Evolutionary conservation across 225 moss, liverwort and hornwort genomes (phyloP).

Genomic region (Asterella californica): DNA sequence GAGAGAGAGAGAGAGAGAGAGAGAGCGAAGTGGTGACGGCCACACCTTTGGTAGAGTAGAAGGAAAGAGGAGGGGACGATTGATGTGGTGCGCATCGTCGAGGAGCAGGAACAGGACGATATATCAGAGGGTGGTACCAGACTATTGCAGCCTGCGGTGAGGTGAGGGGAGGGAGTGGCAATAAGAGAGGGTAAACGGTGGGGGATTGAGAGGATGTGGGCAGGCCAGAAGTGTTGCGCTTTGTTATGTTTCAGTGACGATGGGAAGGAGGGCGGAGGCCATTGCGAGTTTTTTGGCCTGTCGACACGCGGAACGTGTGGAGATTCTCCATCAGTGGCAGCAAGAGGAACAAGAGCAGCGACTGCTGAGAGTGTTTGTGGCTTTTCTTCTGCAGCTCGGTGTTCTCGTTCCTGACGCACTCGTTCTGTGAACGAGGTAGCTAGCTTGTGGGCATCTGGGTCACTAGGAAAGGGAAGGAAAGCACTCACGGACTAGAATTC

Average conservation of each 20-base stretch:
- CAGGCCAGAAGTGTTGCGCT: constrained; percentile 5
- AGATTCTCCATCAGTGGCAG: neutral
- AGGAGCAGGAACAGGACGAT: neutral
- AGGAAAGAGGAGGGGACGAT: neutral
- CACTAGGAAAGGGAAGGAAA: neutral
- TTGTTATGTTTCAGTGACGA: constrained; percentile 12
- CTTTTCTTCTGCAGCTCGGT: constrained; percentile 1
- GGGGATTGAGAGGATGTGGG: neutral
- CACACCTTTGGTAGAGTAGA: neutral
- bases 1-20: neutral
- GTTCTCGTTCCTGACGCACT: neutral
- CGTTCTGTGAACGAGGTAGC: constrained; percentile 1
- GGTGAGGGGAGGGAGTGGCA: neutral
- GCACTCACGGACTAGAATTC: neutral
- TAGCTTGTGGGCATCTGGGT: neutral
- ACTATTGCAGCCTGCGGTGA: neutral
- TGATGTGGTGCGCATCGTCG: neutral
- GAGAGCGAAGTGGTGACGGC: neutral
- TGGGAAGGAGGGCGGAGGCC: constrained; percentile 19
- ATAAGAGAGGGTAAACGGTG: neutral
- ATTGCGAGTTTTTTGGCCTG: constrained; percentile 8
- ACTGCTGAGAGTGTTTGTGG: neutral
- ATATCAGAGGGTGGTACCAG: neutral
- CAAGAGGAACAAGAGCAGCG: neutral
- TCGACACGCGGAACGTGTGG: neutral